A percentile compares a stretch with the other conserved stretches of the same genome.
Conservation (phyloP, 208 protist genomes). For the Spongospora subterranea region DNA sequence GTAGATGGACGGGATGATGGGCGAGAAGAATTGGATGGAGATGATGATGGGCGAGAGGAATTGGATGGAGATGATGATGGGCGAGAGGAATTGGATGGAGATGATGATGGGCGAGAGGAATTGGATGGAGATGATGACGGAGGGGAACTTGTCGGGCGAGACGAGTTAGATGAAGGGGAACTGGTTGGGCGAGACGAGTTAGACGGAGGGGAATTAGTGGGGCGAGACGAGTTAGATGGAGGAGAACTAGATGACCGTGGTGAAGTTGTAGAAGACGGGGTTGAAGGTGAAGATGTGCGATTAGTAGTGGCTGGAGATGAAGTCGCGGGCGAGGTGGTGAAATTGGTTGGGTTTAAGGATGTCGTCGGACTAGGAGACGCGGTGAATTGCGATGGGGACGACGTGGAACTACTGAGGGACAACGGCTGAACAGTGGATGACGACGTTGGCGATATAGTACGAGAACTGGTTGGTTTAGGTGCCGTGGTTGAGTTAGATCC, state of each 20-base stretch:
- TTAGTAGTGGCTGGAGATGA: not conserved
- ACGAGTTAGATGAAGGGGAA: not conserved
- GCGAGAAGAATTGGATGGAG: not conserved
- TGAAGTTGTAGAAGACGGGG: not conserved
- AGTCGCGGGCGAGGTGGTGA: conserved; percentile 5
- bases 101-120: not conserved
- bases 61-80: not conserved
- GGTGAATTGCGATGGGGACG: too few species aligned
- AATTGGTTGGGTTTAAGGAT: too few species aligned
- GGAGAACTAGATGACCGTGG: too few species aligned
- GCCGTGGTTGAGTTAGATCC: too few species aligned
- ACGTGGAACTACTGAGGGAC: too few species aligned
- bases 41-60: not conserved
- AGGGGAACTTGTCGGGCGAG: not conserved
- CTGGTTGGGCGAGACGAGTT: not conserved
- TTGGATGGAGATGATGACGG: not conserved
- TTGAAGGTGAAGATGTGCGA: not conserved
- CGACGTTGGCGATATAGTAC: too few species aligned
- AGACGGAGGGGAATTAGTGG: not conserved
- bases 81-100: not conserved
- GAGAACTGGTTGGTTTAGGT: too few species aligned
- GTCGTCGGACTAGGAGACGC: too few species aligned
- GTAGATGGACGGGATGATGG: not conserved
- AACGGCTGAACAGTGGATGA: too few species aligned
- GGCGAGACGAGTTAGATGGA: too few species aligned